Base-by-base conservation (phyloP, 768 basidiomycete species). In the Rhodotorula diobovata region DNA sequence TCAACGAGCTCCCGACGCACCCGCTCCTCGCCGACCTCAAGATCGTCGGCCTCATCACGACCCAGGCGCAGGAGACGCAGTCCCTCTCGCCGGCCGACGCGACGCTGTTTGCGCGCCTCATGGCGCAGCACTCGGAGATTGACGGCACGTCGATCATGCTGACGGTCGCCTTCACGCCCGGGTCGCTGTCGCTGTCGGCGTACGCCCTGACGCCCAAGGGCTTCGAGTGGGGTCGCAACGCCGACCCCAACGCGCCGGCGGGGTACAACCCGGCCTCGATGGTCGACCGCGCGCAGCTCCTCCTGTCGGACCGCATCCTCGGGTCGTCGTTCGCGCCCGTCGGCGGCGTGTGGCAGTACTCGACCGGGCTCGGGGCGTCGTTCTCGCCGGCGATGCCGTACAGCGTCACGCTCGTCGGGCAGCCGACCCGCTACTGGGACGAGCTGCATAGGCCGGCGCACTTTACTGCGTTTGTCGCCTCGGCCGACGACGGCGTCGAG, bases 181-280 rank as follows among this genome's bases (percentile, higher is more conserved):
- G 96, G 66, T 97, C 94, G 8, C 93, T 98, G 39, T 97, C 94
- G 32, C 82, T 99, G 53, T 93, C 93, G 35, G 89, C 95, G 0
- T 94, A 97, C 83, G 90, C 88, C 43, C 82, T 98, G 61, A 89
- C 89, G 10, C 88, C 95, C 16, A 87, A 89, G 70, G 96, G 95
- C 25, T 98, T 98, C 79, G 96, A 99, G 78, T 98, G 94, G 94
- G 95, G 94, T 53, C 84, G 95, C 76, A 97, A 96, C 83, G 95
- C 63, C 61, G 70, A 73, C 60, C 73, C 79, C 50, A 76, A 75
- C 73, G 59, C 70, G 51, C 73, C 74, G 30, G 68, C 87, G 83
- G 93, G 95, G 53, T 99, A 95, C 84, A 98, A 95, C 81, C 91
- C 93, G 7, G 67, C 75, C n/a, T 91, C 90, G 75, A 97, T 97